Evolutionary conservation across 129 eudicot genomes (phyloP), one percentile per base, ranked within the genome.

Genomic region (Ambrosia artemisiifolia): DNA sequence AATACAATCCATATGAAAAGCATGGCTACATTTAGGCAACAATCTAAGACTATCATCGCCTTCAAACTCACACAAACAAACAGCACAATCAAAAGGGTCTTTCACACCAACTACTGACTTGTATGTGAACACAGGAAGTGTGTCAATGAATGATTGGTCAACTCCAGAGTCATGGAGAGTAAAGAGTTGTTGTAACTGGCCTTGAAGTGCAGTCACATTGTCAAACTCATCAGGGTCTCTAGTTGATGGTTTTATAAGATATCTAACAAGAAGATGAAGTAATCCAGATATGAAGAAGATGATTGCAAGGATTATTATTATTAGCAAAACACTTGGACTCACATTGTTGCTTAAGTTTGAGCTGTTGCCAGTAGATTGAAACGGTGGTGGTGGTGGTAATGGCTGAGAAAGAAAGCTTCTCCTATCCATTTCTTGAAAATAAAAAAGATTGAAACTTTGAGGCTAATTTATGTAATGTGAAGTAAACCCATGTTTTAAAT

Each of bases 1-100:
- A 36, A 92, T 88, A 66, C 97, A 92, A 34, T 81, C 86, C 89
- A 86, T 83, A 59, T 92, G 97, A 80, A 92, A 92, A 44, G 97
- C 97, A 83, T 92, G 97, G 78, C 97, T 86, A 65, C 97, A 92
- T 65, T 85, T 88, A 3, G 97, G 96, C 70, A 92, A 72, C 43
- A 88, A 64, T 47, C 97, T 79, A 14, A 88, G 89, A 42, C 85
- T 83, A 80, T 92, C 94, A 16, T 88, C 96, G 36, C 75, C 67
- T 66, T 88, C 94, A 76, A 86, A 91, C 72, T 91, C 97, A 74
- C 44, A 40, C 44, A 40, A 40, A 40, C 44, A 40, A 40, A 40
- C 44, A 40, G 44, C 44, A 40, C 44, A 91, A 78, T 91, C 97
- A 77, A 91, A 88, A 13, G 97, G 97, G 77, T 83, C 81, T 48